These are phyloP conservation scores for Rugonectria rugulosa DNA, from an alignment of 2,329 filamentous ascomycete genomes.

Conservation along the genomic window DNA sequence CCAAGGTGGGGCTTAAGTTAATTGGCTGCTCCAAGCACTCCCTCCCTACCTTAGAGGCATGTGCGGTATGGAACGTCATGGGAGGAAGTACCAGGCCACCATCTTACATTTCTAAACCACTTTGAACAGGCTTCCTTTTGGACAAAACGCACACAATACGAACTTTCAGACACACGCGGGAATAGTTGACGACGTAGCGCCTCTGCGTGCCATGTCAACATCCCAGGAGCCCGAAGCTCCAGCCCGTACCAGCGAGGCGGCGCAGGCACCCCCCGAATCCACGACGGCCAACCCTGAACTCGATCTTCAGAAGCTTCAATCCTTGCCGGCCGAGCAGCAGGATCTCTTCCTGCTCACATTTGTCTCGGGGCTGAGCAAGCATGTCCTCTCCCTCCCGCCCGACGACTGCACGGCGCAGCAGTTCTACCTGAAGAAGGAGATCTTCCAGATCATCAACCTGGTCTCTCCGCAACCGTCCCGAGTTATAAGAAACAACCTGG, in stretches of 20 bases:
- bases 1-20: constrained; percentile 17
- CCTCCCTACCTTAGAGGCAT: constrained; percentile 29
- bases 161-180: constrained; percentile 15
- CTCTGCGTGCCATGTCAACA: constrained; percentile 46
- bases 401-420: constrained; percentile 90
- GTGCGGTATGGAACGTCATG: constrained; percentile 38
- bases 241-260: constrained; percentile 38
- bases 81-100: constrained; percentile 23
- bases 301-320: constrained; percentile 87
- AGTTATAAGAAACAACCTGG: constrained; percentile 89
- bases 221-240: constrained; percentile 47
- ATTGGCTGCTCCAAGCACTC: constrained; percentile 26
- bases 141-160: constrained; percentile 21
- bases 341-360: constrained; percentile 93
- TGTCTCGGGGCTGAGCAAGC: constrained; percentile 80
- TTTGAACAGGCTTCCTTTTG: constrained; percentile 9
- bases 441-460: constrained; percentile 91
- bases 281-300: constrained; percentile 75
- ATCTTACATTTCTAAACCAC: constrained; percentile 19
- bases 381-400: constrained; percentile 76
- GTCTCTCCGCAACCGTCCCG: constrained; percentile 84
- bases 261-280: constrained; percentile 46
- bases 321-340: constrained; percentile 91
- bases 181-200: constrained; percentile 31
- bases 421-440: constrained; percentile 89